Conservation (phyloP, 768 basidiomycete genomes). For the Rhizopogon rudus region DNA sequence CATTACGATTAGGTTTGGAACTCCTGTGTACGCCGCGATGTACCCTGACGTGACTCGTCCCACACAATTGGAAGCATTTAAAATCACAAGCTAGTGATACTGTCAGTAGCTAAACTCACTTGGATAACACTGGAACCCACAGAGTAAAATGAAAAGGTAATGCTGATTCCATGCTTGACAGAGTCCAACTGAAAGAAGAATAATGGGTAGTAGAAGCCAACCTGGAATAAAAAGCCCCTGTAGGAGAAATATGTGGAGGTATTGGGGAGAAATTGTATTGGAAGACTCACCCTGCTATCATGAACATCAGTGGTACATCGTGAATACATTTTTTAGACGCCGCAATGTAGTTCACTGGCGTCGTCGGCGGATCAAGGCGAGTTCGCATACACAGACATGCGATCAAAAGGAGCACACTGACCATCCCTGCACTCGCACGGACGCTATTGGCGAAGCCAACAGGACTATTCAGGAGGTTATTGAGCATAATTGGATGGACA, state of each 20-base stretch:
- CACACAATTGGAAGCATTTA: slow-evolving; percentile 43
- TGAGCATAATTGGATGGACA: slow-evolving; percentile 52
- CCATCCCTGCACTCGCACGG: slow-evolving; percentile 28
- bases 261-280: neutral
- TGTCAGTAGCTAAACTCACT: neutral
- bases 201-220: slow-evolving; percentile 47
- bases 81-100: slow-evolving; percentile 34
- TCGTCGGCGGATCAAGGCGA: slow-evolving; percentile 25
- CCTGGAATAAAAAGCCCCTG: slow-evolving; percentile 26
- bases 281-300: neutral
- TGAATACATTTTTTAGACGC: neutral
- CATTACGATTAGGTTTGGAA: slow-evolving; percentile 35
- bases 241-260: neutral
- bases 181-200: slow-evolving; percentile 58
- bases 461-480: slow-evolving; percentile 33
- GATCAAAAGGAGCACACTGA: slow-evolving; percentile 25
- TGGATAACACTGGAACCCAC: slow-evolving; percentile 26
- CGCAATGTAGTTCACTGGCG: neutral
- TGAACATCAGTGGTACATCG: neutral
- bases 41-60: slow-evolving; percentile 44
- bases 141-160: slow-evolving; percentile 50
- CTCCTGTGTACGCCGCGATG: slow-evolving; percentile 34
- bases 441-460: slow-evolving; percentile 36
- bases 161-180: slow-evolving; percentile 39
- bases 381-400: slow-evolving; percentile 29